Conservation (phyloP, 2,329 filamentous ascomycete species). For the Paraphaeosphaeria minitans region DNA sequence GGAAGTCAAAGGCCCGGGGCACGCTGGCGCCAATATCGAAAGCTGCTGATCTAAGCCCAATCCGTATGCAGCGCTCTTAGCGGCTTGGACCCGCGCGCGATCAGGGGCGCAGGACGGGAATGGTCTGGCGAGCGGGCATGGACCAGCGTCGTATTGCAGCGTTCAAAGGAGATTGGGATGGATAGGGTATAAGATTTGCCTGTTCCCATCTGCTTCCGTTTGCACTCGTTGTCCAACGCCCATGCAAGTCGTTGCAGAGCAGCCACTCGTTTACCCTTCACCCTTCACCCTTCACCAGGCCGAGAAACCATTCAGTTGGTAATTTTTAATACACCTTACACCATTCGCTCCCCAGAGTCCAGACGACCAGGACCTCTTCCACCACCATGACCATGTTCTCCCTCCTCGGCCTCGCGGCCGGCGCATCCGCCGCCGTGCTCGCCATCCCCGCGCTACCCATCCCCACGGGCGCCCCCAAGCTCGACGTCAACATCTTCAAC, state of each 20-base stretch:
- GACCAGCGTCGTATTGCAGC: slow-evolving; percentile 12
- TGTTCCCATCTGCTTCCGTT: not conserved
- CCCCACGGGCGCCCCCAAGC: slow-evolving; percentile 4
- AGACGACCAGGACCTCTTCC: not conserved
- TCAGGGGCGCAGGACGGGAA: slow-evolving; percentile 8
- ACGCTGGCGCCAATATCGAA: slow-evolving; percentile 9
- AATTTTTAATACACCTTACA: slow-evolving; percentile 4
- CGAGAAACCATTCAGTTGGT: slow-evolving; percentile 10
- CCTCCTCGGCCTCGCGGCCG: slow-evolving; percentile 5
- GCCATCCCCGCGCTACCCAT: slow-evolving; percentile 2
- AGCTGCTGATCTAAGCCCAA: slow-evolving; percentile 10
- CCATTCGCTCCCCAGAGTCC: not conserved
- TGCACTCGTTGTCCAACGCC: slow-evolving; percentile 5
- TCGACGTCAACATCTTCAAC: not conserved
- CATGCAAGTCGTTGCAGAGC: slow-evolving; percentile 7
- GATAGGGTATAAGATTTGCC: slow-evolving; percentile 11
- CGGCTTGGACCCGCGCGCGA: slow-evolving; percentile 10
- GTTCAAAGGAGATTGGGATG: slow-evolving; percentile 10
- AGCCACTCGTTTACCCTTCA: slow-evolving; percentile 11
- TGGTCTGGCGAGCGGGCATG: slow-evolving; percentile 8
- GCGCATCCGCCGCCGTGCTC: slow-evolving; percentile 3
- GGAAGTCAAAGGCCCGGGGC: not conserved
- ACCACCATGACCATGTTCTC: slow-evolving; percentile 6
- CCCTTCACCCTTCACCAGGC: no score
- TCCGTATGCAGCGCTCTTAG: slow-evolving; percentile 5